These are phyloP conservation scores for Lonicera japonica DNA, from an alignment of 129 eudicot species.

Conservation along the genomic window DNA sequence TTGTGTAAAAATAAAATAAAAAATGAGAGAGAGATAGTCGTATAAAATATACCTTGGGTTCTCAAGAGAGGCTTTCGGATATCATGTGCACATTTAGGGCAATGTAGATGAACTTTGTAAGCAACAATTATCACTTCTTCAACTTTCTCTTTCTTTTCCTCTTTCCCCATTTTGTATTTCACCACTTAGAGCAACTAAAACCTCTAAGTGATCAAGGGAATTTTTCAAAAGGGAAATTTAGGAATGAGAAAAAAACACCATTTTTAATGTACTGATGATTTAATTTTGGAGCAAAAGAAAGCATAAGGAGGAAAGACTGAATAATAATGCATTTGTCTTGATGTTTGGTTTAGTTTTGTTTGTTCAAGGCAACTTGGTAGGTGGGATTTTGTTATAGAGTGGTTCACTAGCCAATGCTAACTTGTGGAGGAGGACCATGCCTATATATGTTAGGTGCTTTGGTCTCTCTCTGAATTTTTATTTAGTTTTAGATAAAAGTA, in stretches of 20 bases:
- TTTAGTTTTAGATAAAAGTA: no score
- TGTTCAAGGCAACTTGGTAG: slow-evolving; percentile 15
- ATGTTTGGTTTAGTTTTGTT: neutral
- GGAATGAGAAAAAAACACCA: neutral
- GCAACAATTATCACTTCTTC: slow-evolving; percentile 38
- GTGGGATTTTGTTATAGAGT: slow-evolving; percentile 49
- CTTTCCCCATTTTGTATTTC: slow-evolving; percentile 4
- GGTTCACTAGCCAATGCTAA: slow-evolving; percentile 46
- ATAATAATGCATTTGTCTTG: neutral
- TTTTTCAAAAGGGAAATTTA: neutral
- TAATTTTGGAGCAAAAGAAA: slow-evolving; percentile 1
- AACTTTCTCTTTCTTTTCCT: slow-evolving; percentile 28
- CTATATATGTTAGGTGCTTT: neutral
- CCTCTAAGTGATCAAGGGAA: neutral
- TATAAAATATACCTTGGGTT: slow-evolving; percentile 43
- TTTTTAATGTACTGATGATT: no score
- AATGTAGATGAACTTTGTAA: slow-evolving; percentile 75
- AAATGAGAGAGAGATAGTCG: neutral
- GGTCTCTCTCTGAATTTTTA: neutral
- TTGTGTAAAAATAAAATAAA: neutral
- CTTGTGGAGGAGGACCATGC: slow-evolving; percentile 14
- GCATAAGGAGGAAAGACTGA: neutral
- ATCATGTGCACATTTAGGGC: slow-evolving; percentile 90
- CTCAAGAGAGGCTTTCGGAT: slow-evolving; percentile 67
- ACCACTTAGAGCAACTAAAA: neutral